Evolutionary conservation across 345 rosid species (phyloP).

Genomic region (Hevea brasiliensis): DNA sequence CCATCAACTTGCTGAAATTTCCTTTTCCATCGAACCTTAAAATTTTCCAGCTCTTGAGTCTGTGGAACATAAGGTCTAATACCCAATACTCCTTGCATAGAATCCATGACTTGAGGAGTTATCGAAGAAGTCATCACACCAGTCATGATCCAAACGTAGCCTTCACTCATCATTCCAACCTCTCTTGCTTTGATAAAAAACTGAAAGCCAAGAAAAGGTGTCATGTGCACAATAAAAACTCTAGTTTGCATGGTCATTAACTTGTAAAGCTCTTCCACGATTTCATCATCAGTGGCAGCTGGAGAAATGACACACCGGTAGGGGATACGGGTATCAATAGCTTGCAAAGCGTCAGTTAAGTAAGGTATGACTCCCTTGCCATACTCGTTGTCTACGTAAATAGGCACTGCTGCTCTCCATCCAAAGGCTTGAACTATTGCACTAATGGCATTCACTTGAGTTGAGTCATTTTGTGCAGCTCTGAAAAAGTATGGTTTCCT

Average conservation of each 20-base stretch:
- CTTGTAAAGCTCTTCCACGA: slow-evolving; percentile 36
- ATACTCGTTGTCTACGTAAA: slow-evolving; percentile 39
- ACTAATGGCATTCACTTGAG: slow-evolving; percentile 46
- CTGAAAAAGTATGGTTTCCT: slow-evolving; percentile 38
- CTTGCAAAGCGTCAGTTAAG: slow-evolving; percentile 41
- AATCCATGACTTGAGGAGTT: slow-evolving; percentile 1
- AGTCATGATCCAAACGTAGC: slow-evolving; percentile 56
- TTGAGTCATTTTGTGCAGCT: slow-evolving; percentile 39
- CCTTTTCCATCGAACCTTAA: slow-evolving; percentile 31
- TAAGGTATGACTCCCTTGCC: slow-evolving; percentile 44
- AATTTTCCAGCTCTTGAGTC: slow-evolving; percentile 19
- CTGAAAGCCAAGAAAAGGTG: slow-evolving; percentile 25
- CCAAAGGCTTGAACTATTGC: slow-evolving; percentile 33
- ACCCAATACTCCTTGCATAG: slow-evolving; percentile 48
- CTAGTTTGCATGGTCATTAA: slow-evolving; percentile 56
- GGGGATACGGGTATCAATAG: slow-evolving; percentile 14
- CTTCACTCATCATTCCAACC: slow-evolving; percentile 56
- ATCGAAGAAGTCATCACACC: slow-evolving; percentile 25
- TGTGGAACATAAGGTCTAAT: slow-evolving; percentile 26
- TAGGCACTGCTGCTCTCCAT: slow-evolving; percentile 46
- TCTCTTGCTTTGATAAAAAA: slow-evolving; percentile 42
- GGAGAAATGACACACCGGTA: slow-evolving; percentile 37
- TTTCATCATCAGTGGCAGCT: slow-evolving; percentile 39
- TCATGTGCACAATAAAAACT: slow-evolving; percentile 55
- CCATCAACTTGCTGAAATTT: slow-evolving; percentile 14